Evolutionary conservation across 139 green algal genomes (phyloP).

Genomic region (Coelastrella sp.): DNA sequence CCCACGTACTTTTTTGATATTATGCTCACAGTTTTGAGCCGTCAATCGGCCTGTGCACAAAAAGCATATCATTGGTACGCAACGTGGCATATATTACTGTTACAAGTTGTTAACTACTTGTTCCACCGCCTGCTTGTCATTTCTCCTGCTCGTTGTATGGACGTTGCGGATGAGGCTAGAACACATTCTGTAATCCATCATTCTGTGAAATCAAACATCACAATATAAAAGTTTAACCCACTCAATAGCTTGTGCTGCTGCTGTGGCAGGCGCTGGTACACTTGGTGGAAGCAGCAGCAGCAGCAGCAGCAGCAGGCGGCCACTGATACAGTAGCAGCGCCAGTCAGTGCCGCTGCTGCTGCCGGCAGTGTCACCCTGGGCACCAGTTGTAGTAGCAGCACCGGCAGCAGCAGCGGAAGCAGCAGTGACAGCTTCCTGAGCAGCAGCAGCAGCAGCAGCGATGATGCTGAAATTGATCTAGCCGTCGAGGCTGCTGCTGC

Average conservation of each 20-base stretch:
- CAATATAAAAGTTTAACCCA: no score
- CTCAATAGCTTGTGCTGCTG: background rate
- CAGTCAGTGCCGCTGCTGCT: background rate
- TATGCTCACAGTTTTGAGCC: background rate
- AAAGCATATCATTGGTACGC: constrained; percentile 16
- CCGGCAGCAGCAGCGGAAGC: constrained; percentile 14
- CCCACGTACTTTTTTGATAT: background rate
- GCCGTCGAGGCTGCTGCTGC: background rate
- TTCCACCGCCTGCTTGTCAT: no score
- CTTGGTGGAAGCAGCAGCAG: constrained; percentile 35
- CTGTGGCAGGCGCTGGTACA: constrained; percentile 28
- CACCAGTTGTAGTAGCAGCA: background rate
- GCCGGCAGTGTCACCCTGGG: background rate
- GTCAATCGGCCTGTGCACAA: constrained; percentile 5
- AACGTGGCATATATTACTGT: no score
- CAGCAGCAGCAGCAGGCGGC: constrained; percentile 14
- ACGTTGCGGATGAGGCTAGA: no score
- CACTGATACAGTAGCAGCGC: background rate
- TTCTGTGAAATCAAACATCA: no score
- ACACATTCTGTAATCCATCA: no score
- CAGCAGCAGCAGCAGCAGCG: constrained; percentile 13
- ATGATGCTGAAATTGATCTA: constrained; percentile 4
- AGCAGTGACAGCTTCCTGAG: constrained; percentile 31
- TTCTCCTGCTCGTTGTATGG: no score
- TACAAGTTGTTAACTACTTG: no score